Percentiles rank a stretch among this genome's conserved stretches.
phyloP scores from a whole-genome alignment of 164 flowering plant species.

The Saururus chinensis region DNA sequence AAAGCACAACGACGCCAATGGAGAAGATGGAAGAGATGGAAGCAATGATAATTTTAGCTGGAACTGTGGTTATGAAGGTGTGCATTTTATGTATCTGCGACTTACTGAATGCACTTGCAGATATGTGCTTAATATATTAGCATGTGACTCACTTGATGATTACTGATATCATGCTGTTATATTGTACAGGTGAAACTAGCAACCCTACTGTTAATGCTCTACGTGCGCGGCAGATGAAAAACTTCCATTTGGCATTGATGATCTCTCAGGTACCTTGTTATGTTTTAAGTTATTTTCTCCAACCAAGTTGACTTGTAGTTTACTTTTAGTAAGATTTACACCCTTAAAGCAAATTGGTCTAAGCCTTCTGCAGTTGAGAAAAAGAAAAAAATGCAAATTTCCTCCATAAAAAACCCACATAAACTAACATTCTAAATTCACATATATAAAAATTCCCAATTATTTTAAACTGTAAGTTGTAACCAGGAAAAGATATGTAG shows the following conservation, averaged over 20 bases:
- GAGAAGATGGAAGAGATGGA: conserved; percentile 96
- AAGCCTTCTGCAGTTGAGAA: too few species aligned
- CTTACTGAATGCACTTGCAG: background rate
- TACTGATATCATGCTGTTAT: background rate
- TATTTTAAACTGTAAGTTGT: too few species aligned
- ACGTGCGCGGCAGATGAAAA: conserved; percentile 92
- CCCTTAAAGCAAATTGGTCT: too few species aligned
- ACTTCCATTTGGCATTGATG: conserved; percentile 91
- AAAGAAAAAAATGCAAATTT: too few species aligned
- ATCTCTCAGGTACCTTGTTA: conserved; percentile 58
- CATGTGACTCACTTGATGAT: background rate
- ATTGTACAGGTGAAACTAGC: conserved; percentile 65
- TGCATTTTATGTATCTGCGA: background rate
- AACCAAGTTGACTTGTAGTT: too few species aligned
- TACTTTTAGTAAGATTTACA: too few species aligned
- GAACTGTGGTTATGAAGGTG: conserved; percentile 97
- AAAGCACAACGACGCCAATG: conserved; percentile 95
- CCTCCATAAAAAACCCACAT: too few species aligned
- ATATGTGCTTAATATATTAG: background rate
- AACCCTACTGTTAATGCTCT: conserved; percentile 50
- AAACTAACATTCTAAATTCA: too few species aligned
- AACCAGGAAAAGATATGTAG: too few species aligned
- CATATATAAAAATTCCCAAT: too few species aligned
- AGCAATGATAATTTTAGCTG: conserved; percentile 90
- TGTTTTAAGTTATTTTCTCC: too few species aligned